phyloP scores from a whole-genome alignment of 2,329 filamentous ascomycete species.

The Fusarium sp. region DNA sequence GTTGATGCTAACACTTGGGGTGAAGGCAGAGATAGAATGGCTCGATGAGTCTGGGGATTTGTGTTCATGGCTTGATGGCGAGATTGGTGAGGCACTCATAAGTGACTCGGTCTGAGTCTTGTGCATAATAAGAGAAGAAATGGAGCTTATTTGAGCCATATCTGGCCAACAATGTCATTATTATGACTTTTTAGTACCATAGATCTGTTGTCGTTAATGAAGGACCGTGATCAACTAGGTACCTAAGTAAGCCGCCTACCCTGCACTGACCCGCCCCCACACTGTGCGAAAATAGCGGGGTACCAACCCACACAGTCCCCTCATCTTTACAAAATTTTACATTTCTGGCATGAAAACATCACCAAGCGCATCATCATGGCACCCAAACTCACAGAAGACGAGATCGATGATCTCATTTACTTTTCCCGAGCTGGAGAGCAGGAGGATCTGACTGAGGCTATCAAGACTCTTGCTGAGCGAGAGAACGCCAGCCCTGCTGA shows the following conservation, averaged over 20 bases:
- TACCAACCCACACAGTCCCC: conserved; percentile 55
- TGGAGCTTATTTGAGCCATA: too few species aligned
- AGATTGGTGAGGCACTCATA: conserved; percentile 49
- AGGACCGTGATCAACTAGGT: neutral
- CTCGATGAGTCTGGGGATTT: conserved; percentile 69
- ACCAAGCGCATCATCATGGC: conserved; percentile 55
- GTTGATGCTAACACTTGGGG: conserved; percentile 77
- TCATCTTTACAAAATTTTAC: conserved; percentile 54
- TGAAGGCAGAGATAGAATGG: conserved; percentile 84
- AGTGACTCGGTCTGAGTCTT: neutral
- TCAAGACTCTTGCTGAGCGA: conserved; percentile 72
- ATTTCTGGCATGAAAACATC: conserved; percentile 32
- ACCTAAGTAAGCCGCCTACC: conserved; percentile 40
- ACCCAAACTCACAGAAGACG: conserved; percentile 76
- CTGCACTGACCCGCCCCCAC: conserved; percentile 31
- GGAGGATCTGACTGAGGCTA: conserved; percentile 71
- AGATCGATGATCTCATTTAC: conserved; percentile 93
- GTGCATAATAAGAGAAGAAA: accelerated
- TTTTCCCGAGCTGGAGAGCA: conserved; percentile 83
- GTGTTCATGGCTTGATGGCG: conserved; percentile 63
- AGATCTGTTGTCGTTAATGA: neutral
- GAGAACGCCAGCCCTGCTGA: conserved; percentile 71
- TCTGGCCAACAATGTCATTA: neutral
- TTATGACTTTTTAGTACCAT: neutral
- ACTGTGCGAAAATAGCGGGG: conserved; percentile 57